Evolutionary conservation across 2,329 filamentous ascomycete species (phyloP).

Genomic region (Calonectria naviculata): DNA sequence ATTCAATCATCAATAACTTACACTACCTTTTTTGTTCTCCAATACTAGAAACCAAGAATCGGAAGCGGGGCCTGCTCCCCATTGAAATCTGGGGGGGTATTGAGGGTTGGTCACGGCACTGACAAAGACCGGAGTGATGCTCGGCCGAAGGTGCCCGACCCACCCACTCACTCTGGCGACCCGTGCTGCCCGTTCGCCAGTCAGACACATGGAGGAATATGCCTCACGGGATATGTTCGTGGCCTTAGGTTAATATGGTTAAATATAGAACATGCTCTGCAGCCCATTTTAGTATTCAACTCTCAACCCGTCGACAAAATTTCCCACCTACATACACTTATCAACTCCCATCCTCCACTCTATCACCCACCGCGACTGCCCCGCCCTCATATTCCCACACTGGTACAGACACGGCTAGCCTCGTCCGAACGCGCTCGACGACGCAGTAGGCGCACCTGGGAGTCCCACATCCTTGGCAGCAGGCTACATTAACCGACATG

Average conservation of each 20-base stretch:
- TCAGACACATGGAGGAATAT: no score
- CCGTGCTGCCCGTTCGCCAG: not conserved
- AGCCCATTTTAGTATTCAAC: no score
- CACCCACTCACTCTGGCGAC: not conserved
- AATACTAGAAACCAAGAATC: no score
- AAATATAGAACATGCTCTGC: no score
- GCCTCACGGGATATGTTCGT: not conserved
- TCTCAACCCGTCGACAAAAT: no score
- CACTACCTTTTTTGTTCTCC: no score
- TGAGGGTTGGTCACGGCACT: no score
- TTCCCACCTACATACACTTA: not conserved
- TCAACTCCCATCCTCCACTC: not conserved
- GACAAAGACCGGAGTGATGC: not conserved
- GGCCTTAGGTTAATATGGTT: no score
- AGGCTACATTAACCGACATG: not conserved
- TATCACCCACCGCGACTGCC: not conserved
- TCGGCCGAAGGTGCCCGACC: not conserved
- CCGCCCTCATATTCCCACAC: not conserved
- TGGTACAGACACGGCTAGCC: not conserved
- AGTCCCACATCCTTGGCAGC: not conserved
- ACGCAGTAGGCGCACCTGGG: not conserved
- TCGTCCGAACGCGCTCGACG: not conserved
- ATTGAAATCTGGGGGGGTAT: no score
- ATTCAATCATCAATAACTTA: no score
- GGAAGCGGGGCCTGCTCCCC: not conserved